Percentiles rank a stretch among this genome's conserved stretches.
Conservation (phyloP, 805 yeast species). For the Metschnikowia sp. region DNA sequence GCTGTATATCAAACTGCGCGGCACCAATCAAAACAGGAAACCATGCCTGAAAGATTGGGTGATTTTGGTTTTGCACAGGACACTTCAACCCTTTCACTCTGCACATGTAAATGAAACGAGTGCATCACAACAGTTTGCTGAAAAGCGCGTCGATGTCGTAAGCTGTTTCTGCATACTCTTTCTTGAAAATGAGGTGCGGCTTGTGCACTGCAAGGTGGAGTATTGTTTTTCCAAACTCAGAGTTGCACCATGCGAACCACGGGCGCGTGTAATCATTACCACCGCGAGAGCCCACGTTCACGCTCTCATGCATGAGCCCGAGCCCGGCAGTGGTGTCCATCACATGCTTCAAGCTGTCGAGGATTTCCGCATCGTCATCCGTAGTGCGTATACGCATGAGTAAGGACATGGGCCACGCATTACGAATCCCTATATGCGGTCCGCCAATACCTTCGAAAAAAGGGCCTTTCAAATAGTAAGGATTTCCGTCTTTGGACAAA, state of each 20-base stretch:
- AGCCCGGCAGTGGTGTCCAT: slow-evolving; percentile 64
- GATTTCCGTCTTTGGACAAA: slow-evolving; percentile 65
- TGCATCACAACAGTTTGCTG: too few relatives aligned
- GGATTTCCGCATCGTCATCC: slow-evolving; percentile 67
- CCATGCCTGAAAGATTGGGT: too few relatives aligned
- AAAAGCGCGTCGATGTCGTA: slow-evolving; percentile 30
- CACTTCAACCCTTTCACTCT: neutral
- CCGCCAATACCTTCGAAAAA: slow-evolving; percentile 81
- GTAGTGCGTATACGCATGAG: slow-evolving; percentile 71
- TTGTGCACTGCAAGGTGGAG: slow-evolving; percentile 68
- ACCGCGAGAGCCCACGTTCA: slow-evolving; percentile 53
- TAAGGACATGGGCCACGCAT: slow-evolving; percentile 93
- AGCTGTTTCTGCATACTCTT: slow-evolving; percentile 27
- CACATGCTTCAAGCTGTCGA: slow-evolving; percentile 44
- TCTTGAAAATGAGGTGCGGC: slow-evolving; percentile 66
- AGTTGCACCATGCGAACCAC: slow-evolving; percentile 95
- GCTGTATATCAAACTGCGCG: too few relatives aligned
- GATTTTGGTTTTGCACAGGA: neutral
- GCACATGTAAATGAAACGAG: too few relatives aligned
- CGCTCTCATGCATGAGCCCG: slow-evolving; percentile 83
- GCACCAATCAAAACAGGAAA: too few relatives aligned
- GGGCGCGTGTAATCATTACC: slow-evolving; percentile 65
- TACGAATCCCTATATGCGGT: slow-evolving; percentile 76
- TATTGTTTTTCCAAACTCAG: slow-evolving; percentile 88
- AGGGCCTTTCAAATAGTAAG: slow-evolving; percentile 65